phyloP scores from a whole-genome alignment of 2,329 filamentous ascomycete genomes.

The Penicillium hordei region DNA sequence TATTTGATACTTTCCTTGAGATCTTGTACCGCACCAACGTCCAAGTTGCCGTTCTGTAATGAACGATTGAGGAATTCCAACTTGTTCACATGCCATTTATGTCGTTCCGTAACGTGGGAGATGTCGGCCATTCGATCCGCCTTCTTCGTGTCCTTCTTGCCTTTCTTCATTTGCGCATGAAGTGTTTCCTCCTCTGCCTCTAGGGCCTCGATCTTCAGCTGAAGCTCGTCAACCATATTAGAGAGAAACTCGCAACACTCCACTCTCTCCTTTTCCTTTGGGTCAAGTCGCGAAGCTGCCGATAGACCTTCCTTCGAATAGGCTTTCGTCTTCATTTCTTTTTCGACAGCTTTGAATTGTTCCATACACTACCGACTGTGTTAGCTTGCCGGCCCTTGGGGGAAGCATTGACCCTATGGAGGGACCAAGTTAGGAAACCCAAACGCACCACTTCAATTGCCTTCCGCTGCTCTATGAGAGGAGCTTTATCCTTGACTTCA shows the following conservation, averaged over 20 bases:
- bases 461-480: constrained; percentile 87
- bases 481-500: constrained; percentile 99
- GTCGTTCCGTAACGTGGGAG: constrained; percentile 78
- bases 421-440: not conserved
- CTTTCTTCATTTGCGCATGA: constrained; percentile 89
- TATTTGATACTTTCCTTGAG: constrained; percentile 91
- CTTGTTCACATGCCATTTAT: constrained; percentile 95
- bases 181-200: constrained; percentile 87
- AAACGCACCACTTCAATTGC: constrained; percentile 85
- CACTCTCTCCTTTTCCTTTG: constrained; percentile 93
- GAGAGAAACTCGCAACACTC: constrained; percentile 85
- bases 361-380: constrained; percentile 67
- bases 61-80: constrained; percentile 87
- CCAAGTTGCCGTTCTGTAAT: constrained; percentile 88
- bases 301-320: constrained; percentile 98
- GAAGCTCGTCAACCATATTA: constrained; percentile 85
- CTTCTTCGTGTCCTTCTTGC: constrained; percentile 81
- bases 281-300: constrained; percentile 87
- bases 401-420: not conserved
- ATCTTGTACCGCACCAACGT: constrained; percentile 80
- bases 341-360: constrained; percentile 99
- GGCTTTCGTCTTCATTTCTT: constrained; percentile 99
- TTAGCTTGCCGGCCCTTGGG: constrained; percentile 26
- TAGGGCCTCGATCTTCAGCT: constrained; percentile 86
- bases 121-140: constrained; percentile 86